Evolutionary conservation across 2,329 filamentous ascomycete genomes (phyloP).

Genomic region (Hymenoscyphus fraxineus): DNA sequence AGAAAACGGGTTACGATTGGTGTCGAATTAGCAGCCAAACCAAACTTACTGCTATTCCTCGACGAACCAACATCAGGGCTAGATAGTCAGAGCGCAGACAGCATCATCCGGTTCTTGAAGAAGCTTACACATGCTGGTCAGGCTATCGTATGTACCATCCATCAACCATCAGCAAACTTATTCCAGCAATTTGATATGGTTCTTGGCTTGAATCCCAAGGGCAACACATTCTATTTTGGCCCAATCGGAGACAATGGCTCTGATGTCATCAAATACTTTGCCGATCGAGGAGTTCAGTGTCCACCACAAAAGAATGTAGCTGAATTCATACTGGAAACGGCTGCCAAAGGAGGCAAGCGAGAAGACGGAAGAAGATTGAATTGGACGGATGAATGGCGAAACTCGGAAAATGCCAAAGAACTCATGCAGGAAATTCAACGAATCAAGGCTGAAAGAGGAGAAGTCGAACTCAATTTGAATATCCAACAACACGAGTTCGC

Average conservation of each 20-base stretch:
- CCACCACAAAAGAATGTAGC: constrained; percentile 64
- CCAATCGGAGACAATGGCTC: constrained; percentile 64
- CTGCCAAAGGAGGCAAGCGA: constrained; percentile 52
- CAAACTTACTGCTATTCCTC: constrained; percentile 63
- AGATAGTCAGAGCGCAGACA: constrained; percentile 65
- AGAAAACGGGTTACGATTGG: constrained; percentile 70
- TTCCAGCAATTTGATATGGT: constrained; percentile 74
- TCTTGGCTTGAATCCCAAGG: constrained; percentile 63
- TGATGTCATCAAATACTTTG: constrained; percentile 65
- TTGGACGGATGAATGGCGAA: constrained; percentile 73
- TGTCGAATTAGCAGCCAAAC: constrained; percentile 69
- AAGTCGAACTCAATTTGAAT: constrained; percentile 38
- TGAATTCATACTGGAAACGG: constrained; percentile 64
- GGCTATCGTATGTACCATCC: constrained; percentile 71
- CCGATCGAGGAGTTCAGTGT: constrained; percentile 60
- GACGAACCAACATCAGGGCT: constrained; percentile 71
- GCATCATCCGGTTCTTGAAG: constrained; percentile 64
- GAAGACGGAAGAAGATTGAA: constrained; percentile 55
- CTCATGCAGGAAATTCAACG: constrained; percentile 63
- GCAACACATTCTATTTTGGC: constrained; percentile 70
- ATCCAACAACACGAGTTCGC: constrained; percentile 57
- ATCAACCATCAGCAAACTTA: constrained; percentile 66
- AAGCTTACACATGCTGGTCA: constrained; percentile 65
- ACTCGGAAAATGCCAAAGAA: constrained; percentile 56
- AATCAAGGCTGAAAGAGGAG: constrained; percentile 29